These are phyloP conservation scores for Sungouiozyma intestinalis DNA, from an alignment of 805 yeast genomes.

Conservation along the genomic window DNA sequence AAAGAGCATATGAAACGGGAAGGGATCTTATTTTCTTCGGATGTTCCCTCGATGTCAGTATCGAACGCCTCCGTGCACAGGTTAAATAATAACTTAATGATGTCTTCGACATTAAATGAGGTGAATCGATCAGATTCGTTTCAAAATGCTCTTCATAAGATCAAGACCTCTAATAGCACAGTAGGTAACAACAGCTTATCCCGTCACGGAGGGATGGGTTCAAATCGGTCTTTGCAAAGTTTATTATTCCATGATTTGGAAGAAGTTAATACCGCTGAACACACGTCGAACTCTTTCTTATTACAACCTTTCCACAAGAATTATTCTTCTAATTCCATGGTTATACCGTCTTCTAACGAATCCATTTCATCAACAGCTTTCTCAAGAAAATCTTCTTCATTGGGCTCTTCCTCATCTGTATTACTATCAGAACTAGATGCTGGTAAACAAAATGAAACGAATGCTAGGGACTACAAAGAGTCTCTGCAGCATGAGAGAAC, in stretches of 20 bases:
- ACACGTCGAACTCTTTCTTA: constrained; percentile 1
- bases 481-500: not conserved
- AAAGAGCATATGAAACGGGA: constrained; percentile 4
- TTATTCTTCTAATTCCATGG: not conserved
- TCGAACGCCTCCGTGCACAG: not conserved
- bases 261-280: not conserved
- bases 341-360: constrained; percentile 4
- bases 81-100: not conserved
- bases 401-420: constrained; percentile 5
- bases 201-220: not conserved
- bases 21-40: constrained; percentile 2
- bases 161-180: not conserved
- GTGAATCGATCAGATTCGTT: not conserved
- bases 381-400: constrained; percentile 5
- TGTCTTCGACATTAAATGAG: not conserved
- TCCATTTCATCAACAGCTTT: constrained; percentile 5
- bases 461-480: not conserved
- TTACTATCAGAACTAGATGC: not conserved
- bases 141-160: not conserved
- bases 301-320: constrained; percentile 7
- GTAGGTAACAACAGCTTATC: not conserved
- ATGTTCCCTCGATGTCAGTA: constrained; percentile 2
- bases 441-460: not conserved
- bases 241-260: constrained; percentile 16
- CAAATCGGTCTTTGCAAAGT: constrained; percentile 15